Evolutionary conservation across 805 yeast species (phyloP), one percentile per base, ranked within the genome.

Genomic region (Ogataea paradorogensis): DNA sequence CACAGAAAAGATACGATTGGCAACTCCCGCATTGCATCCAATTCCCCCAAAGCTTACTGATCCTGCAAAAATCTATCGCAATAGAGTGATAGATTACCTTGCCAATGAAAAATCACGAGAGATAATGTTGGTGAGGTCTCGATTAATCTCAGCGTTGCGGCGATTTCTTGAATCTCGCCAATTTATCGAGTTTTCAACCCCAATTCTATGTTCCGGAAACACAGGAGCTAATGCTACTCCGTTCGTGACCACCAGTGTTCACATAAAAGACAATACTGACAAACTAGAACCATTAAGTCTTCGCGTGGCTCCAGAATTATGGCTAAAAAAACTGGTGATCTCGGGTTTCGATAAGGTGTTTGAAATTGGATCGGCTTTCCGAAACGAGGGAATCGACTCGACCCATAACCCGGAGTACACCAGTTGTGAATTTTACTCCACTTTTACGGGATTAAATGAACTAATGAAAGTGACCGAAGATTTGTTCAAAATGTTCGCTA

Each of bases 371-470:
- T 73, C 76, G 38, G 80, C 73, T 32, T 93, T 90, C 61, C 71
- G 99, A 52, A 93, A 93, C 55, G 99, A 93, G 63, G 96, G 97
- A 6, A 71, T 91, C 21, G 99, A 91, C 58, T 70, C 84, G 1
- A 85, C 96, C 0, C 99, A 91, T 59, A 93, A 91, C 61, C 95
- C 96, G 0, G 99, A 91, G 56, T 91, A 90, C 58, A 82, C 95
- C 1, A 78, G 88, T 2, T 80, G 96, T 57, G 99, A 91, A 58
- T 85, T 88, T 52, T 91, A 91, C 59, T 84, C 83, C 52, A 72
- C 85, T 0, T 89, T 74, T 55, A 78, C 83, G 0, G 68, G 74
- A 8, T 64, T 93, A 48, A 73, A 76, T 0, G 84, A 84, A 20
- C 65, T 91, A 43, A 84, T 88, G 73, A 43, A 40, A 0, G 51